Percentiles rank a stretch among this genome's conserved stretches.
Conservation (phyloP, 208 protist species). For the Naegleria gruberi region DNA sequence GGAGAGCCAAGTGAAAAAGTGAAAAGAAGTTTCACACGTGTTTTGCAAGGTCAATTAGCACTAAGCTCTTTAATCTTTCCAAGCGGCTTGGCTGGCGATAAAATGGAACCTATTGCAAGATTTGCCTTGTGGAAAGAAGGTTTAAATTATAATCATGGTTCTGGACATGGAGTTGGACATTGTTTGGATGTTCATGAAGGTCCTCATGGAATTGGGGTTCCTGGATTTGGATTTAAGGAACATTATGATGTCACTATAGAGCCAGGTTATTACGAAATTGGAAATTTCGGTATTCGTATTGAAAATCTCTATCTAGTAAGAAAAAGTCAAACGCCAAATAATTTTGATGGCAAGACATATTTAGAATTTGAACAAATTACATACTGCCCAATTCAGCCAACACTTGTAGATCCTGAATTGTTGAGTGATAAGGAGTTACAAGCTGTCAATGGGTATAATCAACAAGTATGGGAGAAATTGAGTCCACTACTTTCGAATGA, state of each 20-base stretch:
- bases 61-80: slow-evolving; percentile 74
- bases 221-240: neutral
- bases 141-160: slow-evolving; percentile 89
- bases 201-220: slow-evolving; percentile 45
- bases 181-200: slow-evolving; percentile 94
- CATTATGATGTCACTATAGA: slow-evolving; percentile 40
- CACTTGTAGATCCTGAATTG: slow-evolving; percentile 65
- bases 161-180: slow-evolving; percentile 90
- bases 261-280: slow-evolving; percentile 88
- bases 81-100: slow-evolving; percentile 54
- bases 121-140: slow-evolving; percentile 77
- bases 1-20: slow-evolving; percentile 50
- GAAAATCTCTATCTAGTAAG: slow-evolving; percentile 37
- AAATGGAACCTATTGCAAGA: slow-evolving; percentile 77
- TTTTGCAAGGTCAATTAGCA: slow-evolving; percentile 86
- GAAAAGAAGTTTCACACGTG: slow-evolving; percentile 81
- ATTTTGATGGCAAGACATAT: slow-evolving; percentile 45
- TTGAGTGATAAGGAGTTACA: slow-evolving; percentile 58
- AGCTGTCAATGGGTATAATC: slow-evolving; percentile 47
- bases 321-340: slow-evolving; percentile 35
- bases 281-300: slow-evolving; percentile 92
- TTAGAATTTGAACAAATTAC: slow-evolving; percentile 72
- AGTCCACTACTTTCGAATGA: neutral
- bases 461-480: slow-evolving; percentile 26
- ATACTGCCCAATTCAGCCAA: slow-evolving; percentile 68